Conservation (phyloP, 352 stramenopile species). For the Pythium phragmitis region DNA sequence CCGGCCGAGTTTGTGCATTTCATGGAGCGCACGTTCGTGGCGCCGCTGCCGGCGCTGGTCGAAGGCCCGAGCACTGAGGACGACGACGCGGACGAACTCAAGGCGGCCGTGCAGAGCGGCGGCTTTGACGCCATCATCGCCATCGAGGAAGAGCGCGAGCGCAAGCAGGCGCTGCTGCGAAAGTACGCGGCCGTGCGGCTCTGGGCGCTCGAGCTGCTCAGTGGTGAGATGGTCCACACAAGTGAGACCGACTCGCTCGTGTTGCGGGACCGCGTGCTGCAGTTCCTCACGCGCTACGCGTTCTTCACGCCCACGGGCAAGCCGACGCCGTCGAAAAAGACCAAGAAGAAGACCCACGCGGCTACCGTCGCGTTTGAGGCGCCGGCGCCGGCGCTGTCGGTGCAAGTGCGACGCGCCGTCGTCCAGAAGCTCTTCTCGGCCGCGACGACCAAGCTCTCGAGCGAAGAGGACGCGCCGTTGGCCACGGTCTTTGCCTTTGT, state of each 20-base stretch:
- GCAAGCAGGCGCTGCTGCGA: conserved; percentile 47
- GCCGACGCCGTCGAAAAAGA: conserved; percentile 30
- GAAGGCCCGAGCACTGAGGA: conserved; percentile 30
- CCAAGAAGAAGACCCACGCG: conserved; percentile 29
- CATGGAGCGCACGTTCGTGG: conserved; percentile 64
- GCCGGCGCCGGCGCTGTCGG: conserved; percentile 46
- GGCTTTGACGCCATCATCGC: conserved; percentile 70
- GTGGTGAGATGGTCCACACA: conserved; percentile 26
- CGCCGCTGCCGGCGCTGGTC: conserved; percentile 60
- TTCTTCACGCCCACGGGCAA: conserved; percentile 43
- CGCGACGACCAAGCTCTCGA: conserved; percentile 53
- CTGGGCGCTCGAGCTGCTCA: conserved; percentile 72
- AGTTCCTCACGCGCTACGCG: conserved; percentile 69
- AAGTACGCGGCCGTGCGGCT: conserved; percentile 64
- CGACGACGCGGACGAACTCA: conserved; percentile 39
- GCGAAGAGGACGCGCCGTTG: conserved; percentile 41
- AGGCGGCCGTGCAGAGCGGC: conserved; percentile 36
- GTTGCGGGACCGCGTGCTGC: conserved; percentile 46
- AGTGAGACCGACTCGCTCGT: conserved; percentile 14
- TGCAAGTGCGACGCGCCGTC: conserved; percentile 38
- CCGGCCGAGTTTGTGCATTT: conserved; percentile 73
- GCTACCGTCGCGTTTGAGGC: conserved; percentile 22
- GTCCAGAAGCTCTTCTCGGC: conserved; percentile 72
- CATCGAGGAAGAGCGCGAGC: conserved; percentile 79
- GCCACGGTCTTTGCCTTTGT: conserved; percentile 43